Evolutionary conservation across 2,329 filamentous ascomycete genomes (phyloP).

Genomic region (Colletotrichum orchidophilum): DNA sequence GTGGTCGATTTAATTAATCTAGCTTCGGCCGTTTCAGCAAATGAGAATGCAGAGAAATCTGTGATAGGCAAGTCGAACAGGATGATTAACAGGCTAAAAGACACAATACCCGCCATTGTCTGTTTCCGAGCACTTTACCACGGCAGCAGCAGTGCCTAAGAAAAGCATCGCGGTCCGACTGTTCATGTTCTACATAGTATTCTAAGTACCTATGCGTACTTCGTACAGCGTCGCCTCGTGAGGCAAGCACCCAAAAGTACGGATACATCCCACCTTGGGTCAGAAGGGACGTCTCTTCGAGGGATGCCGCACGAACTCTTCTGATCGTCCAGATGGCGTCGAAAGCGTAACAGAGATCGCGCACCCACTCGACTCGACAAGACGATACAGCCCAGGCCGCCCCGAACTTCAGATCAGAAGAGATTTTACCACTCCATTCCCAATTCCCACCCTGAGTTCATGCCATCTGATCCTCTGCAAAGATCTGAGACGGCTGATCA

Average conservation of each 20-base stretch:
- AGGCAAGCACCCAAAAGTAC: too few relatives aligned
- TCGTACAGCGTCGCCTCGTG: too few relatives aligned
- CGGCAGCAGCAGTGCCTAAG: background rate
- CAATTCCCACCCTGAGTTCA: slow-evolving; percentile 6
- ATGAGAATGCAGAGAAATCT: slow-evolving; percentile 15
- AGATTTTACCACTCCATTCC: background rate
- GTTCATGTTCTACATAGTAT: background rate
- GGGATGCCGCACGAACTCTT: slow-evolving; percentile 27
- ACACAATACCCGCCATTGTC: slow-evolving; percentile 24
- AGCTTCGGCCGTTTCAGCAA: slow-evolving; percentile 11
- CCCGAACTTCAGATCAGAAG: slow-evolving; percentile 15
- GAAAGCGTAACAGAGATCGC: slow-evolving; percentile 23
- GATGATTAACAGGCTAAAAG: background rate
- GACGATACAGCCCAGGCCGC: slow-evolving; percentile 15
- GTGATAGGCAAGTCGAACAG: slow-evolving; percentile 11
- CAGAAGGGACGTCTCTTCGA: too few relatives aligned
- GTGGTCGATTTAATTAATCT: slow-evolving; percentile 23
- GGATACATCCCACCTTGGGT: too few relatives aligned
- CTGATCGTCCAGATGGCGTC: slow-evolving; percentile 30
- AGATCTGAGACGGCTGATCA: slow-evolving; percentile 40
- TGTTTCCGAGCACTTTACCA: background rate
- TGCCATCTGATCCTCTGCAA: slow-evolving; percentile 33
- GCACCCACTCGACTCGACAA: background rate
- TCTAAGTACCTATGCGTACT: too few relatives aligned
- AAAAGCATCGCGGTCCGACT: slow-evolving; percentile 6